Conservation (phyloP, 2,329 filamentous ascomycete genomes). For the Aspergillus floridensis region DNA sequence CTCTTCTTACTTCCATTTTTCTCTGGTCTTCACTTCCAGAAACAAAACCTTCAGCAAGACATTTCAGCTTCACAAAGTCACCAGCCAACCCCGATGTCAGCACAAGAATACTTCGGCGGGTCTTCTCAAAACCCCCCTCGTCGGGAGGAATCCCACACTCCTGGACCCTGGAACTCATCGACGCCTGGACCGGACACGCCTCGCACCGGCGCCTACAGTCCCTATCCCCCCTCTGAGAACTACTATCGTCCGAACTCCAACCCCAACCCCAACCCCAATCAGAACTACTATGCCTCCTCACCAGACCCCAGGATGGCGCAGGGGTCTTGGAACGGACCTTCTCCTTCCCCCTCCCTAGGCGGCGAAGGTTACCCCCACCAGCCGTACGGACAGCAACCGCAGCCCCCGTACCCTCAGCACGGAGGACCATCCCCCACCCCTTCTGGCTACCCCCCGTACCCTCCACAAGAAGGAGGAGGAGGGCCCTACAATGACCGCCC, state of each 20-base stretch:
- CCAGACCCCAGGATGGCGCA: neutral
- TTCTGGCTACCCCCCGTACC: neutral
- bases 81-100: neutral
- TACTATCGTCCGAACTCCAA: neutral
- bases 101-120: conserved; percentile 5
- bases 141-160: neutral
- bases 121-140: neutral
- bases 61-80: no score
- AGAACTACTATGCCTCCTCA: neutral
- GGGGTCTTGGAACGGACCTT: neutral
- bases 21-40: no score
- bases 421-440: neutral
- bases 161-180: neutral
- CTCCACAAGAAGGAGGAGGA: neutral
- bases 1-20: no score
- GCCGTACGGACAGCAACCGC: neutral
- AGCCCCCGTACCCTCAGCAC: neutral
- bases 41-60: no score
- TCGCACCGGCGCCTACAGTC: neutral
- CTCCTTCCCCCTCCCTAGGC: neutral
- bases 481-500: neutral
- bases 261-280: neutral
- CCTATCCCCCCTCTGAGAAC: neutral
- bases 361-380: neutral
- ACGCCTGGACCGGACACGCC: neutral